These are phyloP conservation scores for Pluteus cervinus DNA, from an alignment of 768 basidiomycete species.

Conservation along the genomic window DNA sequence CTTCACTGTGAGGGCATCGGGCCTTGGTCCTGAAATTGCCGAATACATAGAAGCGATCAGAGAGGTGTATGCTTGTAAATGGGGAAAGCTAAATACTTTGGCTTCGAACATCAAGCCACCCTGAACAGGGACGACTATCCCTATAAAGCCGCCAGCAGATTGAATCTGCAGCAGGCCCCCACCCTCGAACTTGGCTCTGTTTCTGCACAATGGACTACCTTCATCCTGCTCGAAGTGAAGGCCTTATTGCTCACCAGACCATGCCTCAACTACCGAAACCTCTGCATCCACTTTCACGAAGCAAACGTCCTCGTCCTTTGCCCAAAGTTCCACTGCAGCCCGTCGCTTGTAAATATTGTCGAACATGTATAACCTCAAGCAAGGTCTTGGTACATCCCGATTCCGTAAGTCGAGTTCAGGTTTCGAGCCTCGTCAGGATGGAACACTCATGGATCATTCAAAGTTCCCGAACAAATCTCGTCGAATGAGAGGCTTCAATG, in stretches of 20 bases:
- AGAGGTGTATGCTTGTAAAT: too few relatives aligned
- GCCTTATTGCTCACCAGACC: too few relatives aligned
- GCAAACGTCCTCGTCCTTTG: constrained; percentile 35
- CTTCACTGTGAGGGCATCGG: too few relatives aligned
- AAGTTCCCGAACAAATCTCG: constrained; percentile 41
- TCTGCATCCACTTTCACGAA: constrained; percentile 13
- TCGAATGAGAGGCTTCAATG: constrained; percentile 48
- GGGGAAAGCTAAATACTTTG: too few relatives aligned
- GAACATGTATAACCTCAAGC: constrained; percentile 37
- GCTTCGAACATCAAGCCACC: too few relatives aligned
- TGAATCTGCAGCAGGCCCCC: too few relatives aligned
- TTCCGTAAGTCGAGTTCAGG: constrained; percentile 22
- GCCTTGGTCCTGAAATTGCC: too few relatives aligned
- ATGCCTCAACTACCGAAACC: constrained; percentile 14
- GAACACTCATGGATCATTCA: constrained; percentile 3
- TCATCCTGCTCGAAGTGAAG: too few relatives aligned
- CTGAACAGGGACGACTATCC: too few relatives aligned
- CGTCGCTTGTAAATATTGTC: constrained; percentile 40
- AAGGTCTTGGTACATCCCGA: constrained; percentile 35
- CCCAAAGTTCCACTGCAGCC: constrained; percentile 42
- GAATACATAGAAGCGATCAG: too few relatives aligned
- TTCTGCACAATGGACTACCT: constrained; percentile 11
- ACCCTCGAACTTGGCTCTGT: constrained; percentile 4
- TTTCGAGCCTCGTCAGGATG: neutral
- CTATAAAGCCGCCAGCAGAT: too few relatives aligned